phyloP scores from a whole-genome alignment of 148 eudicot genomes.

The Chenopodium suecicum region DNA sequence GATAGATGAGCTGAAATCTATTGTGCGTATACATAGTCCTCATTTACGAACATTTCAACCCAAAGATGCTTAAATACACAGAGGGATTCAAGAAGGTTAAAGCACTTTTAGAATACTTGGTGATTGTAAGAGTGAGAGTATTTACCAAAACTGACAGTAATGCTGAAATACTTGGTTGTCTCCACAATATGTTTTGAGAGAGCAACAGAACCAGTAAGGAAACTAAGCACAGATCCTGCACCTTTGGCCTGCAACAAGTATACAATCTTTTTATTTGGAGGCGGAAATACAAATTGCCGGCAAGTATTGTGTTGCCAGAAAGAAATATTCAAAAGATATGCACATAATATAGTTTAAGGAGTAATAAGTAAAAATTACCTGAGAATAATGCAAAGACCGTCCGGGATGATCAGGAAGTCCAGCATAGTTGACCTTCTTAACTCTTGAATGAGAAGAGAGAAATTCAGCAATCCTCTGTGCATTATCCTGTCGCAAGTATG shows the following conservation, averaged over 20 bases:
- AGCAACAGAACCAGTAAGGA: constrained; percentile 78
- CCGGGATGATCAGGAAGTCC: constrained; percentile 94
- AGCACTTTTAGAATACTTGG: background rate
- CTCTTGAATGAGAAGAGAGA: constrained; percentile 83
- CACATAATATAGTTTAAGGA: background rate
- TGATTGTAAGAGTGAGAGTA: background rate
- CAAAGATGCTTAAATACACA: background rate
- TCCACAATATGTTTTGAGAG: constrained; percentile 86
- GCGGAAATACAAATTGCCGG: background rate
- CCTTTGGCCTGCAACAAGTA: constrained; percentile 76
- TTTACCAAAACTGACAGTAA: constrained; percentile 98
- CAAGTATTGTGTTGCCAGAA: background rate
- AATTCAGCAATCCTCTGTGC: constrained; percentile 97
- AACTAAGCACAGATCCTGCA: constrained; percentile 98
- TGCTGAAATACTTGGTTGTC: constrained; percentile 83
- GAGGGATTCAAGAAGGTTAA: background rate
- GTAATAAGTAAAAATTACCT: constrained; percentile 41
- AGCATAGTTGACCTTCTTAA: constrained; percentile 85
- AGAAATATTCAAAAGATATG: background rate
- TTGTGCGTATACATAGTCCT: background rate
- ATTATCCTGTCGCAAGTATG: constrained; percentile 60
- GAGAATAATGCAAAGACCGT: constrained; percentile 80
- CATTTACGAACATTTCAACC: background rate
- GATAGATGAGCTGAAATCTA: background rate
- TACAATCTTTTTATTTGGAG: background rate